phyloP scores from a whole-genome alignment of 768 basidiomycete genomes.

The Tulasnella sp. region DNA sequence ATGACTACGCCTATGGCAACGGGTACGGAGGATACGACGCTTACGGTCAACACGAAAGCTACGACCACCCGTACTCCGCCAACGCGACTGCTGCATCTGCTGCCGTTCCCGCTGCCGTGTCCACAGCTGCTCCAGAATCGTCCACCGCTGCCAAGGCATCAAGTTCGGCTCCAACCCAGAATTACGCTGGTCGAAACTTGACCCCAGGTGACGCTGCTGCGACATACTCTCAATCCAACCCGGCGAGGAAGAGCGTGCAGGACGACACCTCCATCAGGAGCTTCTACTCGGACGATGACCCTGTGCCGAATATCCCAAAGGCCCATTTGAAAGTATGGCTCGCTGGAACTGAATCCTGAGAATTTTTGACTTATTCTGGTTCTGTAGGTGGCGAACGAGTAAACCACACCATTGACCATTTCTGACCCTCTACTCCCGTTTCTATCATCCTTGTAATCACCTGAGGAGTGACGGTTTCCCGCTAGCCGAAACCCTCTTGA shows the following conservation, averaged over 20 bases:
- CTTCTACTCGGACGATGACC: conserved; percentile 7
- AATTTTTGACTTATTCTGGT: background rate
- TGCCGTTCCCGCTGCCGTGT: background rate
- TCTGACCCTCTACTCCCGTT: background rate
- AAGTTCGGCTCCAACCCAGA: background rate
- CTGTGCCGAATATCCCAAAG: background rate
- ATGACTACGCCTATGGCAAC: conserved; percentile 1
- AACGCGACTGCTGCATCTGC: background rate
- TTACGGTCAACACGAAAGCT: background rate
- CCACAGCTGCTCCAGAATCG: background rate
- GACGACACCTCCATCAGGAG: conserved; percentile 7
- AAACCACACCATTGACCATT: background rate
- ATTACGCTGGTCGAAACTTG: background rate
- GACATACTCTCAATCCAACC: background rate
- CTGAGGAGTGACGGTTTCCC: background rate
- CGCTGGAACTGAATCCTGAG: background rate
- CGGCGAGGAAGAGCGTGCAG: background rate
- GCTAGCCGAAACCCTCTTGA: background rate
- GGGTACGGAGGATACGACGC: conserved; percentile 1
- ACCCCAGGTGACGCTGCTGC: background rate
- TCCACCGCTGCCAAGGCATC: background rate
- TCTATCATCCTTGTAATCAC: background rate
- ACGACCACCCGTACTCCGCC: background rate
- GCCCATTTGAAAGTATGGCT: background rate
- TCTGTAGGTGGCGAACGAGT: background rate